phyloP scores from a whole-genome alignment of 805 yeast species.

The Wickerhamomyces alni region DNA sequence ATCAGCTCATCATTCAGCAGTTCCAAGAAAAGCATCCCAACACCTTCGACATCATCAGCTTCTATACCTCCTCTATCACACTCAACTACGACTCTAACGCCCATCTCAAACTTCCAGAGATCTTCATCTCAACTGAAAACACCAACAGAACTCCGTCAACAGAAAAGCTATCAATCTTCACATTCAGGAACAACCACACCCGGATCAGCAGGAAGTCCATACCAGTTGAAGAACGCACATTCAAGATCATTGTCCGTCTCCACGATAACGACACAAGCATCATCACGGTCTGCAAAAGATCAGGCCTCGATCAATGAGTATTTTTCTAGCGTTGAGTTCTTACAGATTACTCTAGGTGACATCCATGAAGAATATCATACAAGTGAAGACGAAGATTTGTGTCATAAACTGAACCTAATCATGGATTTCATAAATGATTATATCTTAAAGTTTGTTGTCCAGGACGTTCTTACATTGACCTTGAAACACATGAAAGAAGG shows the following conservation, averaged over 20 bases:
- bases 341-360: constrained; percentile 5
- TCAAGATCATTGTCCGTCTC: constrained; percentile 3
- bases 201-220: too few species aligned
- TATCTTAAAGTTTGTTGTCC: constrained; percentile 7
- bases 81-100: too few species aligned
- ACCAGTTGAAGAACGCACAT: not conserved
- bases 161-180: too few species aligned
- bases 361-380: constrained; percentile 2
- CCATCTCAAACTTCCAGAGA: too few species aligned
- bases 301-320: constrained; percentile 9
- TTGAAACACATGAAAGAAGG: constrained; percentile 1
- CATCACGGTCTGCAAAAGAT: constrained; percentile 9
- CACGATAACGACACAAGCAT: constrained; percentile 1
- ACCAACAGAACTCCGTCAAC: too few species aligned
- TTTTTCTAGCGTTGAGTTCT: constrained; percentile 3
- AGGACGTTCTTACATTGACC: constrained; percentile 2
- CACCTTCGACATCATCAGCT: not conserved
- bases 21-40: not conserved
- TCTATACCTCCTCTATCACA: too few species aligned
- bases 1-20: not conserved
- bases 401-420: constrained; percentile 3
- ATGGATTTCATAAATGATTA: constrained; percentile 6
- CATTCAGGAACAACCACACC: too few species aligned
- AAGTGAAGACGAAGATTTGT: constrained; percentile 1
- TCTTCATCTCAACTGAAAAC: too few species aligned